Conservation (phyloP, 345 rosid species). For the Zanthoxylum bungeanum region DNA sequence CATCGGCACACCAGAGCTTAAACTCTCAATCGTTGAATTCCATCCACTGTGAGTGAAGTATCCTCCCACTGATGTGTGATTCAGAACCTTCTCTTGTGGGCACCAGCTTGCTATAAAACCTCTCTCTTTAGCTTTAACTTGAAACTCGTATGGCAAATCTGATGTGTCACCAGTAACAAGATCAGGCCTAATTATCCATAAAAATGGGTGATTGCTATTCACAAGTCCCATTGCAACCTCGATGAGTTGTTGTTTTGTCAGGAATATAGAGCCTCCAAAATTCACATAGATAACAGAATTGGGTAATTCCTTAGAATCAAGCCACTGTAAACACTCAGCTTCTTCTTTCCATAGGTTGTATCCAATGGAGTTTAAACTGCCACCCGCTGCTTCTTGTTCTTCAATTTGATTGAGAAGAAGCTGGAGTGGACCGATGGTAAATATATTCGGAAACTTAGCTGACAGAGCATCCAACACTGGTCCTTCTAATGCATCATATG, state of each 20-base stretch:
- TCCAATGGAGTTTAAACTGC: not conserved
- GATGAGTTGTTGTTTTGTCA: not conserved
- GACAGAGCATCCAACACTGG: not conserved
- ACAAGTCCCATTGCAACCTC: conserved; percentile 23
- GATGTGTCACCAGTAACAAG: conserved; percentile 13
- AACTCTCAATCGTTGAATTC: conserved; percentile 15
- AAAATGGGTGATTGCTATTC: conserved; percentile 18
- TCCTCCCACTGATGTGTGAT: conserved; percentile 14
- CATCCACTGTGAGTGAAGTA: conserved; percentile 10
- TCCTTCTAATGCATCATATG: not conserved
- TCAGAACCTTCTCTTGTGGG: conserved; percentile 13
- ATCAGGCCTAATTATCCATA: conserved; percentile 23
- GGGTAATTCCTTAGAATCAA: conserved; percentile 7
- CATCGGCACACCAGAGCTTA: conserved; percentile 12
- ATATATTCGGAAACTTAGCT: not conserved
- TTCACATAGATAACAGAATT: conserved; percentile 20
- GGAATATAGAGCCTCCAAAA: conserved; percentile 13
- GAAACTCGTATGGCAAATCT: conserved; percentile 1
- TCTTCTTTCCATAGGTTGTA: conserved; percentile 24
- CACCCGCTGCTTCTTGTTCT: not conserved
- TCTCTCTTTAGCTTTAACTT: not conserved
- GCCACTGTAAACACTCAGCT: conserved; percentile 10
- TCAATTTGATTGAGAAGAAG: not conserved
- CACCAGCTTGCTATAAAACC: conserved; percentile 21
- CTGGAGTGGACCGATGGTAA: not conserved